These are phyloP conservation scores for Asterionellopsis glacialis DNA, from an alignment of 108 stramenopile genomes.

Conservation along the genomic window DNA sequence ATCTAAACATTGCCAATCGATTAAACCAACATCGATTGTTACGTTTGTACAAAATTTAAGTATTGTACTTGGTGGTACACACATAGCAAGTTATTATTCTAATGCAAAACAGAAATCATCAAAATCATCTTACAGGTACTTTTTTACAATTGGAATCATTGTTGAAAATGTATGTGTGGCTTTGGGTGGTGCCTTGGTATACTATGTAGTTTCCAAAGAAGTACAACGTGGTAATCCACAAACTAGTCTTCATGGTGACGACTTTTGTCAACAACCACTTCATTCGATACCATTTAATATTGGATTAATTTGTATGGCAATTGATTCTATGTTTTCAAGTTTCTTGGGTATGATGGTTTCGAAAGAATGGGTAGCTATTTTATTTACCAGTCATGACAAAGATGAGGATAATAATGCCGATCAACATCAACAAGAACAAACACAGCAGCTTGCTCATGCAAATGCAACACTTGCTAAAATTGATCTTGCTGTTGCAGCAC, in stretches of 20 bases:
- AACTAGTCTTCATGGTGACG: too few relatives aligned
- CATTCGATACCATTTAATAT: not conserved
- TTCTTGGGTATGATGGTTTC: not conserved
- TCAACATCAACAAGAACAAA: too few relatives aligned
- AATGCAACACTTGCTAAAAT: slow-evolving; percentile 1
- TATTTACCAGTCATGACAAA: not conserved
- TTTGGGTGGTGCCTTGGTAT: slow-evolving; percentile 1
- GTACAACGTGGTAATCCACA: too few relatives aligned
- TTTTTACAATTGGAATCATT: not conserved
- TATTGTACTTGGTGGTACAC: not conserved
- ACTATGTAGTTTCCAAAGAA: not conserved
- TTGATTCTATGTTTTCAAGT: not conserved
- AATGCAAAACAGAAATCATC: too few relatives aligned
- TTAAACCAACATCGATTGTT: not conserved
- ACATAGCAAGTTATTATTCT: not conserved
- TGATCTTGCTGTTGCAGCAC: not conserved
- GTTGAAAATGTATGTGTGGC: not conserved
- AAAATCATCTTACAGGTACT: not conserved
- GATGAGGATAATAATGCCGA: too few relatives aligned
- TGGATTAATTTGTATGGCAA: not conserved
- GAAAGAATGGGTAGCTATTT: slow-evolving; percentile 1
- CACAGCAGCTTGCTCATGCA: not conserved
- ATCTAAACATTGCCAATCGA: not conserved
- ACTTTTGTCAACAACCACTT: not conserved
- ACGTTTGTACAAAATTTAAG: not conserved